Evolutionary conservation across 352 stramenopile species (phyloP), one percentile per base, ranked within the genome.

Genomic region (Phytophthora pisi): DNA sequence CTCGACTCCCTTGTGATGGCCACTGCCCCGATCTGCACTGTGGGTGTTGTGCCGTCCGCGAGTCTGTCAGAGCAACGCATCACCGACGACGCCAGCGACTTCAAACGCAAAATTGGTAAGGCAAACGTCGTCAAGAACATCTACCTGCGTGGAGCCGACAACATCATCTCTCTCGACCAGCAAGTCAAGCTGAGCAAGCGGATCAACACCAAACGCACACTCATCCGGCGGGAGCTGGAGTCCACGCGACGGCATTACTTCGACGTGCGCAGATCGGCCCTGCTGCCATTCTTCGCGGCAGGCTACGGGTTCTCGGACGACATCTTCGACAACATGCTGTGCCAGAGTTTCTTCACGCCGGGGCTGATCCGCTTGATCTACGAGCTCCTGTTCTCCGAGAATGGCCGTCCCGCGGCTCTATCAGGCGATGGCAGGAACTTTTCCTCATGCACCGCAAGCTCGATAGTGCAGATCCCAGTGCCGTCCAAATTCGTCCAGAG

Each of bases 311-410:
- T 91, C 51, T 72, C 75, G 18, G 79, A 82, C 49, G 83, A 90
- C 51, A 75, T 90, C 28, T 91, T 91, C 43, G 81, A 91, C 76
- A 91, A 85, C 42, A 84, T 91, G 73, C 56, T 91, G 20, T 91
- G 83, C 31, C 81, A 90, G 46, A 90, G 81, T 57, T 90, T 80
- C 64, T 91, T 88, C 66, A 91, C 79, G 0, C 79, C 83, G 11
- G 78, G 77, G 23, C 56, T 91, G 23, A 77, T 89, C 9, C 79
- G 75, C 15, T 89, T 91, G 64, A 81, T 87, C 46, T 78, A 87
- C 42, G 78, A 83, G 24, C 66, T 91, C n/a, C 69, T 91, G 1
- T 91, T 86, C 52, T 84, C 79, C 3, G 78, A 91, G 45, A 81
- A 88, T 45, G 78, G 77, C 1, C 66, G 62, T 7, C 62, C 75